Conservation (phyloP, 305 asterid genomes). For the Fraxinus sp. region DNA sequence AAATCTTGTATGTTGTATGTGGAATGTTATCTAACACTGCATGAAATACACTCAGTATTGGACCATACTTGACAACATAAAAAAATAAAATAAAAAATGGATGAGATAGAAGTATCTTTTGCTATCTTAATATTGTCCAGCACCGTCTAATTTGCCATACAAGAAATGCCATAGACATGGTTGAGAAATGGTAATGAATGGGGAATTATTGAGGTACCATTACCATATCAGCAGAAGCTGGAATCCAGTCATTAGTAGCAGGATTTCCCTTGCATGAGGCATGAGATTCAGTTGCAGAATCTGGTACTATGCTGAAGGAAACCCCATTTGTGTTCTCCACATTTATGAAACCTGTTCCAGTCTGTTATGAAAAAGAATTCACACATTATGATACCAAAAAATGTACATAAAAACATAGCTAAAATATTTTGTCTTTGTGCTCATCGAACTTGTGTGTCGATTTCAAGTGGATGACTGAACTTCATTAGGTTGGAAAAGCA, state of each 20-base stretch:
- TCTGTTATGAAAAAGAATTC: slow-evolving; percentile 34
- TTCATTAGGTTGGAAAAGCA: background rate
- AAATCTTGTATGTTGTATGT: background rate
- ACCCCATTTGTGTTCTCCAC: slow-evolving; percentile 38
- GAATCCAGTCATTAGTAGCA: slow-evolving; percentile 97
- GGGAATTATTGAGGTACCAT: background rate
- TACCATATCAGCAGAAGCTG: slow-evolving; percentile 52
- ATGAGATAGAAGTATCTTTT: background rate
- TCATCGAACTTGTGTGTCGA: background rate
- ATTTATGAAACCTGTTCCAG: slow-evolving; percentile 87
- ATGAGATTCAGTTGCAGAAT: slow-evolving; percentile 42
- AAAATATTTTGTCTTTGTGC: background rate
- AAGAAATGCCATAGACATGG: background rate
- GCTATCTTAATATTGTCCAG: background rate
- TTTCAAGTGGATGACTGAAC: background rate
- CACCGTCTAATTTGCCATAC: background rate
- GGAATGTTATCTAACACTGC: background rate
- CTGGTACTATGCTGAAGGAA: slow-evolving; percentile 48
- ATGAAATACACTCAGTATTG: background rate
- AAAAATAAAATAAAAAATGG: background rate
- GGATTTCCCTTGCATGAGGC: slow-evolving; percentile 76
- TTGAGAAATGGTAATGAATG: background rate
- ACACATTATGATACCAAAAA: background rate
- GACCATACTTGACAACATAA: background rate
- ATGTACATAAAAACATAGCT: background rate